phyloP scores from a whole-genome alignment of 148 eudicot genomes.

The Arbutus unedo region DNA sequence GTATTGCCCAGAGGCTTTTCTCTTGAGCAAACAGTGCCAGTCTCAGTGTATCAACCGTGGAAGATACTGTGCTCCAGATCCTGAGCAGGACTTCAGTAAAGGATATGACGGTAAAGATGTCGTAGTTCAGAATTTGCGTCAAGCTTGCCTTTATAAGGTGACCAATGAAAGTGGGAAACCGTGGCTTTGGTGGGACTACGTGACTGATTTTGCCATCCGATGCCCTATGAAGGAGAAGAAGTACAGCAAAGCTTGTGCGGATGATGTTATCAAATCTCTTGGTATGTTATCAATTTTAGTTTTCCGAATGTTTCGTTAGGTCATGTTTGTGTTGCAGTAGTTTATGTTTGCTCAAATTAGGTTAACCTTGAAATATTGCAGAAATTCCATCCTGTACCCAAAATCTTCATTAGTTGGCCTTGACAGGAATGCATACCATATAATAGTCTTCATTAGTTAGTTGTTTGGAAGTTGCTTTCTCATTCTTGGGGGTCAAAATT shows the following conservation, averaged over 20 bases:
- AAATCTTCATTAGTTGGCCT: background rate
- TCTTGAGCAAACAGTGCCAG: slow-evolving; percentile 73
- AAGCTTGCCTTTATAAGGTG: slow-evolving; percentile 83
- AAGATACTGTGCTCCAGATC: slow-evolving; percentile 96
- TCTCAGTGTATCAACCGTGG: slow-evolving; percentile 96
- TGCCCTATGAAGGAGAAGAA: slow-evolving; percentile 89
- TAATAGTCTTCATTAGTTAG: background rate
- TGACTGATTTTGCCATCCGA: slow-evolving; percentile 83
- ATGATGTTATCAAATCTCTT: slow-evolving; percentile 73
- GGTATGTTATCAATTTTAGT: slow-evolving; percentile 42
- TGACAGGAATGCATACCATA: background rate
- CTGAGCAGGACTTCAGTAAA: slow-evolving; percentile 74
- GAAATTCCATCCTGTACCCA: background rate
- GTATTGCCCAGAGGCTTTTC: slow-evolving; percentile 92
- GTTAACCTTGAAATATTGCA: background rate
- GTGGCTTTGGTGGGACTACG: slow-evolving; percentile 99
- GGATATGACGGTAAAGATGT: slow-evolving; percentile 98
- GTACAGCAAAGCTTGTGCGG: slow-evolving; percentile 75
- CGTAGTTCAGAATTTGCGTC: slow-evolving; percentile 80
- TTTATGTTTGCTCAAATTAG: background rate
- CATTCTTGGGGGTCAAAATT: background rate
- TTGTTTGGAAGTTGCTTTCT: background rate
- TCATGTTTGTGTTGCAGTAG: background rate
- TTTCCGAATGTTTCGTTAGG: background rate
- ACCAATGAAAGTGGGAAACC: slow-evolving; percentile 87